A percentile compares a stretch with the other conserved stretches of the same genome.
phyloP scores from a whole-genome alignment of 768 basidiomycete genomes.

The Daedalea quercina region DNA sequence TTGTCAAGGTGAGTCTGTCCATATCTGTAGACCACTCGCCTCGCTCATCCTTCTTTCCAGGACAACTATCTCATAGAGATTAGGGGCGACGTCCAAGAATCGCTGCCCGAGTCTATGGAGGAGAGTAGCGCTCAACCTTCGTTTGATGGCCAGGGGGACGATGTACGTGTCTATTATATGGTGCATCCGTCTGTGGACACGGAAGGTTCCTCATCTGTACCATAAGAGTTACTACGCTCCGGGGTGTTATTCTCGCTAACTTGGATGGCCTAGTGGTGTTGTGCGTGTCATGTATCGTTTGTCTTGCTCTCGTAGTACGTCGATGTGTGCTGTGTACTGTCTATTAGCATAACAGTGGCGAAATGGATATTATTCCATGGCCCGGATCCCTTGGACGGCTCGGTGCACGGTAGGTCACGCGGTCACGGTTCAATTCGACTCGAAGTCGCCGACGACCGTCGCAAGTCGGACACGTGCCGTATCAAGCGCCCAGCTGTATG shows the following conservation, averaged over 20 bases:
- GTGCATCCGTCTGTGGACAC: conserved; percentile 85
- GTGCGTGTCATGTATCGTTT: too few relatives aligned
- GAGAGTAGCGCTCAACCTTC: conserved; percentile 53
- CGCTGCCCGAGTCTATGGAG: conserved; percentile 54
- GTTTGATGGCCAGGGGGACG: conserved; percentile 37
- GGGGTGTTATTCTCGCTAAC: too few relatives aligned
- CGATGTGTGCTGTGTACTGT: neutral
- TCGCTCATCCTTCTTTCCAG: conserved; percentile 29
- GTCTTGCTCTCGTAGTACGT: neutral
- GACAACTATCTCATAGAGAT: conserved; percentile 83
- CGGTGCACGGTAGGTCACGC: too few relatives aligned
- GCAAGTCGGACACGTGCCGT: too few relatives aligned
- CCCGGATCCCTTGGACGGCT: too few relatives aligned
- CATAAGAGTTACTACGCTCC: neutral
- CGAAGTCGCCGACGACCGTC: too few relatives aligned
- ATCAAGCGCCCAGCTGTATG: too few relatives aligned
- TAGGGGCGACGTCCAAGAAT: conserved; percentile 77
- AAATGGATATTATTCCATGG: too few relatives aligned
- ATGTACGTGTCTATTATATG: conserved; percentile 77
- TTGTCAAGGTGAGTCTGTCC: conserved; percentile 69
- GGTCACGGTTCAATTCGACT: too few relatives aligned
- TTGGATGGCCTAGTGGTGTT: neutral
- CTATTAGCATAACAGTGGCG: too few relatives aligned
- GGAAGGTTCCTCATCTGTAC: conserved; percentile 40
- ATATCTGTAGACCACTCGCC: neutral